phyloP scores from a whole-genome alignment of 306 rosid genomes.

The Rosa lucieae region DNA sequence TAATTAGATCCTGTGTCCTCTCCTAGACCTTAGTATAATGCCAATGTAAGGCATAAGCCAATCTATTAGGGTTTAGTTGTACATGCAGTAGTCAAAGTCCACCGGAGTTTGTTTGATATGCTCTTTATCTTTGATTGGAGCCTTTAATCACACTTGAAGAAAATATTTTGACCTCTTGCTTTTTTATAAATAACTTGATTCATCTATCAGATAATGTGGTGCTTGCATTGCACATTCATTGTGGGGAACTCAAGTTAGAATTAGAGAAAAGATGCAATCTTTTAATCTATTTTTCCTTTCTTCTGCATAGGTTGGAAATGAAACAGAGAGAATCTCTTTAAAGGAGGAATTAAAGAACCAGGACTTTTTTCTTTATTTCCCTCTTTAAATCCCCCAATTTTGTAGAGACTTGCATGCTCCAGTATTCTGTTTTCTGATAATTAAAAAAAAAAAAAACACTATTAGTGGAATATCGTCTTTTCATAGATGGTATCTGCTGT shows the following conservation, averaged over 20 bases:
- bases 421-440: neutral
- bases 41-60: neutral
- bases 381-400: neutral
- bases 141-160: neutral
- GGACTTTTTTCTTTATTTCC: neutral
- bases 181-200: neutral
- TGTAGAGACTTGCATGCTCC: neutral
- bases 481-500: neutral
- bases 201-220: neutral
- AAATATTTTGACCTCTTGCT: neutral
- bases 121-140: neutral
- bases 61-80: neutral
- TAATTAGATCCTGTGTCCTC: neutral
- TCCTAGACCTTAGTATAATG: neutral
- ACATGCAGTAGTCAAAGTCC: neutral
- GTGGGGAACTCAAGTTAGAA: neutral
- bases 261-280: neutral
- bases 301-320: neutral
- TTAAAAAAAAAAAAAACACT: no score
- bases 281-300: neutral
- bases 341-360: neutral
- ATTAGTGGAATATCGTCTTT: no score
- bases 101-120: neutral
- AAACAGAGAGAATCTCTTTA: neutral
- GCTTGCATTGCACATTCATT: neutral